Evolutionary conservation across 345 rosid species (phyloP).

Genomic region (Bruguiera parviflora): DNA sequence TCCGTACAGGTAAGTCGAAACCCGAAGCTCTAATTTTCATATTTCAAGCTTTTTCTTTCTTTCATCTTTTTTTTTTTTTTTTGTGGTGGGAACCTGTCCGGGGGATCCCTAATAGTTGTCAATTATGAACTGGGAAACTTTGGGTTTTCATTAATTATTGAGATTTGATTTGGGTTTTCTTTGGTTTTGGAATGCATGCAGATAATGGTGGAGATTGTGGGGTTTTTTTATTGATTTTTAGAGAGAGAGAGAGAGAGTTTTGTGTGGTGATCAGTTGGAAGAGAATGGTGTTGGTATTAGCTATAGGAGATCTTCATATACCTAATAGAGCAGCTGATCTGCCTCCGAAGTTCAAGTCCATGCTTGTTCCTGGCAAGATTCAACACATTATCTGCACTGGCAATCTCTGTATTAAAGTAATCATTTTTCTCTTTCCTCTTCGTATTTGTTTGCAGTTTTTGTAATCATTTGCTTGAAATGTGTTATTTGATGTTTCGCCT

Average conservation of each 20-base stretch:
- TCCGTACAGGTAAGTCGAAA: too few species aligned
- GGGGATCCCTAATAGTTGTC: too few species aligned
- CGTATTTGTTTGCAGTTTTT: neutral
- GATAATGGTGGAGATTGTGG: neutral
- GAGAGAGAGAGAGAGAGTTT: neutral
- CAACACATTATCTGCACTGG: conserved; percentile 95
- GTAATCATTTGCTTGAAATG: neutral
- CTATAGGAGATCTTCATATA: conserved; percentile 84
- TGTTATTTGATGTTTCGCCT: too few species aligned
- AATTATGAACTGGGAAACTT: neutral
- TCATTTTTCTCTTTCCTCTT: neutral
- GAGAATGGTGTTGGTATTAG: conserved; percentile 82
- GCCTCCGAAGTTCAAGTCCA: conserved; percentile 86
- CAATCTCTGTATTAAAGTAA: conserved; percentile 77
- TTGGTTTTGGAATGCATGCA: neutral
- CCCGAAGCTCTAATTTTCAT: too few species aligned
- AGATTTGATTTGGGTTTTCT: neutral
- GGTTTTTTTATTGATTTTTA: neutral
- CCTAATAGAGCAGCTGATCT: conserved; percentile 96
- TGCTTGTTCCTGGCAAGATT: conserved; percentile 98
- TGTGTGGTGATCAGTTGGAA: conserved; percentile 1
- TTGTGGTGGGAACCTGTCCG: too few species aligned
- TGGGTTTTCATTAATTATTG: neutral
- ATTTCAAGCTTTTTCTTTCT: too few species aligned
- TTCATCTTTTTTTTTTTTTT: too few species aligned